These are phyloP conservation scores for Verticillium nonalfalfae DNA, from an alignment of 2,329 filamentous ascomycete genomes.

Conservation along the genomic window DNA sequence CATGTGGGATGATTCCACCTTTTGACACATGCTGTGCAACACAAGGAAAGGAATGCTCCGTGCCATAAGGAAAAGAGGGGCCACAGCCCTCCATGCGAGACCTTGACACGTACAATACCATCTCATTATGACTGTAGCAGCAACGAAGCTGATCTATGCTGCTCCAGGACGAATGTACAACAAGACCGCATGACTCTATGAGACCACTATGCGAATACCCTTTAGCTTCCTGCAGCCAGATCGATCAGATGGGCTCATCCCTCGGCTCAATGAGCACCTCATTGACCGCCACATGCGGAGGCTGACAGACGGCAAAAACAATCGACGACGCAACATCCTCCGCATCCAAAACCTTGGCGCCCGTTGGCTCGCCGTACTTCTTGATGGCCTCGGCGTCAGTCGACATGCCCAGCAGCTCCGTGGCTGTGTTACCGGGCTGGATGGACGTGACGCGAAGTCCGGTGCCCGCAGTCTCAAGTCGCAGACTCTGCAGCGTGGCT, in stretches of 20 bases:
- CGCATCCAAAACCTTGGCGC: constrained; percentile 67
- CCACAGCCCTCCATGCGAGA: not conserved
- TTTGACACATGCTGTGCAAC: not conserved
- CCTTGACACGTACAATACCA: not conserved
- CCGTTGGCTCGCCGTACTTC: constrained; percentile 70
- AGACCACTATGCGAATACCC: not conserved
- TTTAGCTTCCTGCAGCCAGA: not conserved
- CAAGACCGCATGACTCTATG: not conserved
- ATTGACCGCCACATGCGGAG: constrained; percentile 70
- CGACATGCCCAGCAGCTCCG: constrained; percentile 67
- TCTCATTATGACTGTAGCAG: not conserved
- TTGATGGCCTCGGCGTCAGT: constrained; percentile 71
- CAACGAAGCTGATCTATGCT: not conserved
- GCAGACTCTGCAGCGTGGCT: constrained; percentile 67
- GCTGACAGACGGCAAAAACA: constrained; percentile 68
- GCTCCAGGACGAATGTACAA: not conserved
- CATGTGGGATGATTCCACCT: not conserved
- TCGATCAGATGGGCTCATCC: constrained; percentile 62
- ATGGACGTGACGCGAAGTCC: constrained; percentile 68
- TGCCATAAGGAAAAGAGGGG: not conserved
- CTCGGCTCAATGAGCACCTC: constrained; percentile 74
- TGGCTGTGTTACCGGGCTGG: constrained; percentile 72
- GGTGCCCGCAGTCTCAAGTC: constrained; percentile 68
- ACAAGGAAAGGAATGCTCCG: not conserved
- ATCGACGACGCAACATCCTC: constrained; percentile 69